phyloP scores from a whole-genome alignment of 2,329 filamentous ascomycete species.

The Talaromyces rugulosus region DNA sequence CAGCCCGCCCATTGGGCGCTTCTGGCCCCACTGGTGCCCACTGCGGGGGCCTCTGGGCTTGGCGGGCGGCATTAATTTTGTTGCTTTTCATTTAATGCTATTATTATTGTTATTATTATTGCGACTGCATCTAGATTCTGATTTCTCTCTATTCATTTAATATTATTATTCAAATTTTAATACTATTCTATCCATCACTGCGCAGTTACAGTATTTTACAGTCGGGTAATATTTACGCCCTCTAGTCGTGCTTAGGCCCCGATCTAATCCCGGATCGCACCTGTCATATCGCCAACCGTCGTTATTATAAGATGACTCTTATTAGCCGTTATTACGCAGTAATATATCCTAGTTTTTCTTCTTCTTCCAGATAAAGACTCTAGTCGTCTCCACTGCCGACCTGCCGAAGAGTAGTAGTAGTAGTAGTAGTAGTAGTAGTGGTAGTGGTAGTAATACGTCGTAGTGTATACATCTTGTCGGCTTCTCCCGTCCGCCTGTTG shows the following conservation, averaged over 20 bases:
- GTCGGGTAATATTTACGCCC: neutral
- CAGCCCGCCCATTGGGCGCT: constrained; percentile 6
- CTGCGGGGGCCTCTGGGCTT: neutral
- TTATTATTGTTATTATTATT: too few relatives aligned
- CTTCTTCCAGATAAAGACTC: neutral
- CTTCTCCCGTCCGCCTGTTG: constrained; percentile 13
- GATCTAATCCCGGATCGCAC: neutral
- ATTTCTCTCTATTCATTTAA: too few relatives aligned
- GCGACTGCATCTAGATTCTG: too few relatives aligned
- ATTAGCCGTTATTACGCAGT: too few relatives aligned
- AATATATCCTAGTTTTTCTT: neutral
- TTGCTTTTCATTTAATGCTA: too few relatives aligned
- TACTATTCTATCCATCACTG: too few relatives aligned
- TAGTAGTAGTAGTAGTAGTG: too few relatives aligned
- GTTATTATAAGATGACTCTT: too few relatives aligned
- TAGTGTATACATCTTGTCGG: neutral
- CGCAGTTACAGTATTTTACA: neutral
- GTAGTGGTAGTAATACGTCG: too few relatives aligned
- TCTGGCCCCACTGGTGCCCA: neutral
- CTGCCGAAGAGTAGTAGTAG: neutral
- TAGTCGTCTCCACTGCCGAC: too few relatives aligned
- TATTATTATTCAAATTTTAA: too few relatives aligned
- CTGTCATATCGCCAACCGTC: neutral
- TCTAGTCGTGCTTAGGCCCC: neutral
- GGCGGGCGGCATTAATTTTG: neutral